A percentile compares a stretch with the other conserved stretches of the same genome.
phyloP scores from a whole-genome alignment of 805 yeast genomes.

The Candida ascalaphidarum region DNA sequence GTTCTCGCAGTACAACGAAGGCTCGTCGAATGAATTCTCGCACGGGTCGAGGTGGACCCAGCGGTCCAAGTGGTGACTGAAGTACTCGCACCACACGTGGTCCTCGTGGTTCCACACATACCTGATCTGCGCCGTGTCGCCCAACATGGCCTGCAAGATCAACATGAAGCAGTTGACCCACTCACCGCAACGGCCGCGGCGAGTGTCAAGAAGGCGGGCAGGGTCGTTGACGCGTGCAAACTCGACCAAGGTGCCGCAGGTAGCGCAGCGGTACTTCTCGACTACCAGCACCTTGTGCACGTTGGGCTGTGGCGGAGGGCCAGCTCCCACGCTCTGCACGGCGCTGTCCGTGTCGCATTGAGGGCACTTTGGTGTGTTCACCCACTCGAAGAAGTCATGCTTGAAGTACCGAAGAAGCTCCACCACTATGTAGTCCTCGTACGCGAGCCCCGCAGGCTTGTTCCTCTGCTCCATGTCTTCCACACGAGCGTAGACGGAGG shows the following conservation, averaged over 20 bases:
- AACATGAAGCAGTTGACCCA: slow-evolving; percentile 84
- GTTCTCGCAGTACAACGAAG: slow-evolving; percentile 64
- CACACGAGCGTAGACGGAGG: slow-evolving; percentile 48
- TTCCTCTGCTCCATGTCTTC: slow-evolving; percentile 31
- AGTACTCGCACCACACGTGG: slow-evolving; percentile 95
- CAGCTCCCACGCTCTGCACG: slow-evolving; percentile 28
- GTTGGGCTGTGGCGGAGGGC: slow-evolving; percentile 26
- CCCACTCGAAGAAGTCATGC: slow-evolving; percentile 76
- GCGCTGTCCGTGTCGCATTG: slow-evolving; percentile 36
- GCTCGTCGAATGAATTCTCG: slow-evolving; percentile 79
- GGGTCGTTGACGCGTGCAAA: slow-evolving; percentile 79
- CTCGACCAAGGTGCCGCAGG: slow-evolving; percentile 39
- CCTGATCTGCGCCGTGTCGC: slow-evolving; percentile 31
- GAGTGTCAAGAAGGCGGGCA: slow-evolving; percentile 45
- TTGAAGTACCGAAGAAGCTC: slow-evolving; percentile 45
- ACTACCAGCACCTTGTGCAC: slow-evolving; percentile 42
- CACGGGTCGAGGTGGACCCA: slow-evolving; percentile 93
- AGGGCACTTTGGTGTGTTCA: slow-evolving; percentile 57
- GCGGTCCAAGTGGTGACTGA: slow-evolving; percentile 45
- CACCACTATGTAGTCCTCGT: slow-evolving; percentile 28
- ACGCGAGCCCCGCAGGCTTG: slow-evolving; percentile 5
- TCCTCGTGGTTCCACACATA: slow-evolving; percentile 88
- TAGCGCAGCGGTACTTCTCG: slow-evolving; percentile 57
- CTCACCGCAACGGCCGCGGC: slow-evolving; percentile 88
- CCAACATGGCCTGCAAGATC: slow-evolving; percentile 55